Percentiles rank a stretch among this genome's conserved stretches.
phyloP scores from a whole-genome alignment of 2,329 filamentous ascomycete genomes.

The Sclerotinia subarctica region DNA sequence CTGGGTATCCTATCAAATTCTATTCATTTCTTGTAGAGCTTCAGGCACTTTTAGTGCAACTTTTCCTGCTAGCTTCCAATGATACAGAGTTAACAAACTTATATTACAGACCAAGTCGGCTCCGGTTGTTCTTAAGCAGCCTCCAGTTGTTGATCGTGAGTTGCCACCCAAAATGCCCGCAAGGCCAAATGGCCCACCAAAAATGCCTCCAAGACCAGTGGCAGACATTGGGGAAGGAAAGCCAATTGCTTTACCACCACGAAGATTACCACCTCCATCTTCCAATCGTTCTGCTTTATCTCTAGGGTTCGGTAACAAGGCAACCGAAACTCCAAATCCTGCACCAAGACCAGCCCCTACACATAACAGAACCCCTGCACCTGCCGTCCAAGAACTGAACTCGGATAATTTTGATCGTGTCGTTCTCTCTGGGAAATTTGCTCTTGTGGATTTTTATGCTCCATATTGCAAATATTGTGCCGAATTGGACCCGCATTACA shows the following conservation, averaged over 20 bases:
- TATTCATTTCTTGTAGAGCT: not conserved
- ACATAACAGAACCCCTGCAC: constrained; percentile 21
- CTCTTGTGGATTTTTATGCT: constrained; percentile 96
- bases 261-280: constrained; percentile 31
- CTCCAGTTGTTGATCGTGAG: constrained; percentile 29
- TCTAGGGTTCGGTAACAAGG: constrained; percentile 33
- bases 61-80: not conserved
- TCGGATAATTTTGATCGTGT: constrained; percentile 86
- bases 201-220: constrained; percentile 47
- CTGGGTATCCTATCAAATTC: not conserved
- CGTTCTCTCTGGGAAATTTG: constrained; percentile 86
- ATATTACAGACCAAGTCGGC: constrained; percentile 40
- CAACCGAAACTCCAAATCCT: constrained; percentile 28
- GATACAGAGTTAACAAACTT: not conserved
- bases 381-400: constrained; percentile 73
- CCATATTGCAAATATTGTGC: constrained; percentile 98
- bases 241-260: constrained; percentile 23
- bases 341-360: constrained; percentile 25
- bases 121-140: constrained; percentile 36
- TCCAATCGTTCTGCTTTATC: constrained; percentile 27
- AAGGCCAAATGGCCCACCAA: constrained; percentile 45
- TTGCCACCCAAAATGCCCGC: constrained; percentile 33
- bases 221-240: constrained; percentile 28
- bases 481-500: constrained; percentile 82
- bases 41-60: not conserved